Percentiles rank a stretch among this genome's conserved stretches.
phyloP scores from a whole-genome alignment of 2,329 filamentous ascomycete genomes.

The Paecilomyces sp. region DNA sequence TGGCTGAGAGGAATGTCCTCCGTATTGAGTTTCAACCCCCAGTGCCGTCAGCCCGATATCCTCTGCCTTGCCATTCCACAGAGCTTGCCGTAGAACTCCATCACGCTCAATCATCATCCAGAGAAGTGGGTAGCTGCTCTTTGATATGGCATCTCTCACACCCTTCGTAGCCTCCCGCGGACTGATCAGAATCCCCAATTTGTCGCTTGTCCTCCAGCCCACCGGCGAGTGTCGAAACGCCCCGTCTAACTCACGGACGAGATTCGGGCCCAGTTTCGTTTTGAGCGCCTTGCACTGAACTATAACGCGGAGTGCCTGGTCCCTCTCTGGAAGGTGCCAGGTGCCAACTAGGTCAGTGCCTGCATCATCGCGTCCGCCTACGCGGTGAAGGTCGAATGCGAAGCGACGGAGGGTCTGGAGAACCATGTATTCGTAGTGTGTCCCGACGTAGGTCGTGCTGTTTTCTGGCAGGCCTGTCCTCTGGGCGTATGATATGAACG shows the following conservation, averaged over 20 bases:
- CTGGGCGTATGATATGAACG: conserved; percentile 35
- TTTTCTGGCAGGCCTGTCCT: conserved; percentile 26
- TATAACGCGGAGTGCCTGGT: conserved; percentile 31
- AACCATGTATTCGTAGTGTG: conserved; percentile 41
- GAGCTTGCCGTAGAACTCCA: conserved; percentile 31
- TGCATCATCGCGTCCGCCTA: conserved; percentile 39
- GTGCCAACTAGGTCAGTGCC: conserved; percentile 42
- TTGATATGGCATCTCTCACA: conserved; percentile 62
- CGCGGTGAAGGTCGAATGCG: conserved; percentile 34
- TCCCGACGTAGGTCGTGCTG: conserved; percentile 38
- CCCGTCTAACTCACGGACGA: conserved; percentile 50
- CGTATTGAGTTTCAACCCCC: conserved; percentile 31
- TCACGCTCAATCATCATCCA: conserved; percentile 44
- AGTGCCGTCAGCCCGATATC: conserved; percentile 30
- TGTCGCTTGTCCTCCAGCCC: conserved; percentile 60
- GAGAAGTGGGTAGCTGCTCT: conserved; percentile 63
- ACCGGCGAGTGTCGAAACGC: conserved; percentile 66
- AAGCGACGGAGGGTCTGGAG: conserved; percentile 30
- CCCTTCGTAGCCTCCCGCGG: conserved; percentile 69
- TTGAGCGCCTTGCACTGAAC: conserved; percentile 42
- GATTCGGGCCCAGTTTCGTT: conserved; percentile 35
- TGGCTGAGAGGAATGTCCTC: conserved; percentile 9
- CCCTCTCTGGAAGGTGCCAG: conserved; percentile 35
- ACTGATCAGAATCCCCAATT: conserved; percentile 65
- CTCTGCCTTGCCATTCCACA: conserved; percentile 39